phyloP scores from a whole-genome alignment of 2,329 filamentous ascomycete genomes.

The Penicillium sp. region DNA sequence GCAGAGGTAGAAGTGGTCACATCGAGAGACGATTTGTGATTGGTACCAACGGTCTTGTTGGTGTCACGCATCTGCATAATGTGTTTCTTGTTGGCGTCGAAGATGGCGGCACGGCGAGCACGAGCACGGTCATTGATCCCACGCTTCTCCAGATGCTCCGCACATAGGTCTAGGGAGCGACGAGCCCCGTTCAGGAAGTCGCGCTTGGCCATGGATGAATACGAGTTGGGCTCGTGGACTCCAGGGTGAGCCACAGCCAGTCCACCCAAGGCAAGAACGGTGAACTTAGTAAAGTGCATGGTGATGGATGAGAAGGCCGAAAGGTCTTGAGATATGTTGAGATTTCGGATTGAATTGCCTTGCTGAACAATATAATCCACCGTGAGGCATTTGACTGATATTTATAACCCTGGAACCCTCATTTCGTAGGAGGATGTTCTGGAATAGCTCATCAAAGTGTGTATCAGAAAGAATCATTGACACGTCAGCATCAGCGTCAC shows the following conservation, averaged over 20 bases:
- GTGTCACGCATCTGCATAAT: conserved; percentile 32
- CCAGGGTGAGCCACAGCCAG: conserved; percentile 20
- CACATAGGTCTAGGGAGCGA: conserved; percentile 23
- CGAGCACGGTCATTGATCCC: conserved; percentile 25
- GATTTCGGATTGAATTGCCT: background rate
- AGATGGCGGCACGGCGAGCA: conserved; percentile 22
- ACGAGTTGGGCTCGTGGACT: conserved; percentile 18
- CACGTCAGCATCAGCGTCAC: background rate
- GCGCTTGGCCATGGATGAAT: conserved; percentile 13
- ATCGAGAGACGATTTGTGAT: conserved; percentile 36
- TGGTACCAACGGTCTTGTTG: conserved; percentile 34
- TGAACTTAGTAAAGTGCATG: conserved; percentile 14
- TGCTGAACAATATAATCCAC: background rate
- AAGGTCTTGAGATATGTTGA: background rate
- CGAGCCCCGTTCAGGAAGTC: conserved; percentile 19
- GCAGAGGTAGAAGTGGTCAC: conserved; percentile 22
- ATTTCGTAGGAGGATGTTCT: background rate
- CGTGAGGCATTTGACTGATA: background rate
- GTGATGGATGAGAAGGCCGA: background rate
- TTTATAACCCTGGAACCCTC: background rate
- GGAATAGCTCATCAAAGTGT: background rate
- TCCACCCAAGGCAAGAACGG: conserved; percentile 13
- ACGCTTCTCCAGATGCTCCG: conserved; percentile 18
- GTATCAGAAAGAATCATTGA: background rate
- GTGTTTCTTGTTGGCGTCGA: conserved; percentile 18